phyloP scores from a whole-genome alignment of 2,329 filamentous ascomycete genomes.

The Hypoxylon sp. region DNA sequence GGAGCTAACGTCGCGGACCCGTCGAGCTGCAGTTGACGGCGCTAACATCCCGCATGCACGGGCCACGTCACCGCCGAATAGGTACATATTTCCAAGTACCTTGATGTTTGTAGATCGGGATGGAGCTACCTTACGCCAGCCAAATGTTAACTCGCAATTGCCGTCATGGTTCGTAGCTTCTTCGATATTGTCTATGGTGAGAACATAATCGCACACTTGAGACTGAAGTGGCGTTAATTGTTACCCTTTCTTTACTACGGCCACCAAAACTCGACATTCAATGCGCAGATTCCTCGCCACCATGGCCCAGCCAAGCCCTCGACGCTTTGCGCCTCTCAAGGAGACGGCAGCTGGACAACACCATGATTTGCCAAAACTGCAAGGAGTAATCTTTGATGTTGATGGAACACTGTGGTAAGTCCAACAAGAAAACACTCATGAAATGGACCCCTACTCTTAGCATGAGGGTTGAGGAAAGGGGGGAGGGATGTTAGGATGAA shows the following conservation, averaged over 20 bases:
- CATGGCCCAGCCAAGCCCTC: slow-evolving; percentile 60
- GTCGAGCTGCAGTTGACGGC: slow-evolving; percentile 14
- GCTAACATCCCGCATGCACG: slow-evolving; percentile 37
- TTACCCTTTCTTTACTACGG: background rate
- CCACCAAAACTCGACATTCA: slow-evolving; percentile 14
- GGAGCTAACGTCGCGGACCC: slow-evolving; percentile 13
- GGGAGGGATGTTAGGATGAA: background rate
- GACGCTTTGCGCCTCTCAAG: slow-evolving; percentile 71
- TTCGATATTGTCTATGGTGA: slow-evolving; percentile 10
- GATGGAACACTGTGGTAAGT: slow-evolving; percentile 93
- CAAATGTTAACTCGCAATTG: slow-evolving; percentile 24
- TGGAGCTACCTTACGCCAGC: slow-evolving; percentile 10
- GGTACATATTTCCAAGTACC: slow-evolving; percentile 23
- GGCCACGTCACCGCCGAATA: slow-evolving; percentile 34
- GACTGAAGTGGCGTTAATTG: background rate
- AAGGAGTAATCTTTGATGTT: slow-evolving; percentile 87
- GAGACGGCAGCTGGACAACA: slow-evolving; percentile 54
- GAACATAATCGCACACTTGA: background rate
- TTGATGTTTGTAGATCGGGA: slow-evolving; percentile 15
- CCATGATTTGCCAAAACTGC: slow-evolving; percentile 62
- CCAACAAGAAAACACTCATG: background rate
- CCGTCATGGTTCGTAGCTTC: slow-evolving; percentile 10
- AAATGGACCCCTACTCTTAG: background rate
- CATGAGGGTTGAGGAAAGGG: background rate
- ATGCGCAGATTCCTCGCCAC: slow-evolving; percentile 58